Conservation (phyloP, 148 eudicot genomes). For the Nyssa sinensis region DNA sequence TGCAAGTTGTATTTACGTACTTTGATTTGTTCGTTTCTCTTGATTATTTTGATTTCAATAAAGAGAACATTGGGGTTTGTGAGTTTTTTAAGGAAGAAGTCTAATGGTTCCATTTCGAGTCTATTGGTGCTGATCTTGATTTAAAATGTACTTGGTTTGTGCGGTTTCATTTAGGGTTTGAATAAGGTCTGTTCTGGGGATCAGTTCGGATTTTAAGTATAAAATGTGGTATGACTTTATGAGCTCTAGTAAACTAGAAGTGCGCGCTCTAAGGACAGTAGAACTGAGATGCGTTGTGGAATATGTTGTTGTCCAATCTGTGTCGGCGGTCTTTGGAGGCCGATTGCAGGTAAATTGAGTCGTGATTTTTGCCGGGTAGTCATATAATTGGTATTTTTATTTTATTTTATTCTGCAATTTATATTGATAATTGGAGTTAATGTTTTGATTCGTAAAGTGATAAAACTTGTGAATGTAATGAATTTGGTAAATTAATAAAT, state of each 20-base stretch:
- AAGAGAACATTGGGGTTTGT: no score
- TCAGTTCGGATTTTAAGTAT: constrained; percentile 18
- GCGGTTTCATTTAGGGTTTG: background rate
- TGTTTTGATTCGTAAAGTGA: no score
- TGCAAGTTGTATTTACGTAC: background rate
- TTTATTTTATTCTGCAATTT: no score
- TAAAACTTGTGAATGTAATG: constrained; percentile 12
- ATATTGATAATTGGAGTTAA: no score
- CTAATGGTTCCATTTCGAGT: background rate
- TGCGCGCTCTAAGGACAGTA: background rate
- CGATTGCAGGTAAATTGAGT: constrained; percentile 25
- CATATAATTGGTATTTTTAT: background rate
- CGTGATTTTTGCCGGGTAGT: no score
- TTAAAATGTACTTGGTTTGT: background rate
- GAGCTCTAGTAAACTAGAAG: background rate
- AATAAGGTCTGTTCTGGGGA: background rate
- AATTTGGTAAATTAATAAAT: background rate
- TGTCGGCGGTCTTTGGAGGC: constrained; percentile 10
- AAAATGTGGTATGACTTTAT: background rate
- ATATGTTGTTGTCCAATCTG: constrained; percentile 15
- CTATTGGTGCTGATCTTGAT: background rate
- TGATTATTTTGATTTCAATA: no score
- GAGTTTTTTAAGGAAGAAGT: background rate
- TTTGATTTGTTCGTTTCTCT: background rate
- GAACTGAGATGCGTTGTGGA: background rate